phyloP scores from a whole-genome alignment of 441 rosid genomes.

The Hura crepitans region DNA sequence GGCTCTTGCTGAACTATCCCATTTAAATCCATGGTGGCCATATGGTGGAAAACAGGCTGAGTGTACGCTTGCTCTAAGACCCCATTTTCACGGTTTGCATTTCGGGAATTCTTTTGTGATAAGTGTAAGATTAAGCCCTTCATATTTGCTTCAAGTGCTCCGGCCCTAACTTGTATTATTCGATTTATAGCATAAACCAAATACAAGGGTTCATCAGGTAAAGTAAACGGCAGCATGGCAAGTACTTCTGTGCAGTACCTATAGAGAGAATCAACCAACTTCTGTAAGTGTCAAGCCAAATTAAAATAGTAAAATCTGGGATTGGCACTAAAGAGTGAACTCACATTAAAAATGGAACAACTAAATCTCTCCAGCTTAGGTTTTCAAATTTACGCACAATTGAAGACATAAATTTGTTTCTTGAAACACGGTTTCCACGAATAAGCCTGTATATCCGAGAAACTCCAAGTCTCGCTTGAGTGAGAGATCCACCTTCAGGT shows the following conservation, averaged over 20 bases:
- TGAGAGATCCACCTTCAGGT: slow-evolving; percentile 58
- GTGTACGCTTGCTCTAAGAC: slow-evolving; percentile 38
- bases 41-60: slow-evolving; percentile 32
- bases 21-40: slow-evolving; percentile 54
- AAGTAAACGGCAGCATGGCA: slow-evolving; percentile 84
- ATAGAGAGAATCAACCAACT: slow-evolving; percentile 28
- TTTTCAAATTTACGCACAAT: slow-evolving; percentile 96
- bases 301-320: slow-evolving; percentile 12
- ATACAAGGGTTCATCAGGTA: slow-evolving; percentile 96
- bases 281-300: slow-evolving; percentile 19
- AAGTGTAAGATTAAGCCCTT: slow-evolving; percentile 59
- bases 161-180: slow-evolving; percentile 89
- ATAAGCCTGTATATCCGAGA: slow-evolving; percentile 95
- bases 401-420: slow-evolving; percentile 97
- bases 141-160: slow-evolving; percentile 89
- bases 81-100: slow-evolving; percentile 43
- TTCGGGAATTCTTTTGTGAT: slow-evolving; percentile 50
- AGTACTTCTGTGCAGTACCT: slow-evolving; percentile 97
- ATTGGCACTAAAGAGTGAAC: slow-evolving; percentile 29
- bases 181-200: slow-evolving; percentile 85
- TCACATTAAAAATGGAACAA: slow-evolving; percentile 73
- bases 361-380: slow-evolving; percentile 62
- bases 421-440: slow-evolving; percentile 81
- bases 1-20: slow-evolving; percentile 46
- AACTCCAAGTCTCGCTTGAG: slow-evolving; percentile 94